Evolutionary conservation across 202 grass and related monocot genomes (phyloP), one percentile per base, ranked within the genome.

Genomic region (Schoenoplectus tabernaemontani): DNA sequence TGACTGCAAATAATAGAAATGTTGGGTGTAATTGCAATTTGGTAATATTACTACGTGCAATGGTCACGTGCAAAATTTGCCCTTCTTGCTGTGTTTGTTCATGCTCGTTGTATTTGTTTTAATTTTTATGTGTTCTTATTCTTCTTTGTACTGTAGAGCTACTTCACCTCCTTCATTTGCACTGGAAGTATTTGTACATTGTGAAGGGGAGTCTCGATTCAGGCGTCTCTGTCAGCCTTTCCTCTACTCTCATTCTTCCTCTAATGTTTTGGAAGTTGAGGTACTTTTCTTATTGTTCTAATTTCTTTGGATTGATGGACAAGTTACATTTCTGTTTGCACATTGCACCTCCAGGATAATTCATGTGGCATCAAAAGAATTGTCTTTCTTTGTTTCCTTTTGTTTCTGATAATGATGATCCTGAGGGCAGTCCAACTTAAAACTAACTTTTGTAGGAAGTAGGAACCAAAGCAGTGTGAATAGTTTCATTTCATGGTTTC

Each of bases 221-320:
- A 92, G 95, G 78, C 91, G 95, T 20, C 95, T 94, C 85, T 98
- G 91, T 66, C 88, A 94, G 59, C 91, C 95, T 81, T 98, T 98
- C 80, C 93, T 98, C 36, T 98, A 94, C 88, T 98, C 91, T 79
- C 95, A 98, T 68, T 98, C 95, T 84, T 92, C 95, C 83, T 94
- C 95, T 28, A 98, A 94, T 82, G 89, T 98, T 72, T 86, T 98
- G 78, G 95, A 98, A 87, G 91, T 98, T 71, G 95, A 98, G 91
- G 91, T 98, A 85, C 51, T 33, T 54, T 50, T 57, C 16, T 33
- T 32, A 66, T 41, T 1, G 2, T 66, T 39, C 64, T 42, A 22
- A 42, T 12, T 42, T 7, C n/a, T 41, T 22, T 67, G 41, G 3
- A 42, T 11, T 67, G 42, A 67, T 17, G 17, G 3, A 41, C 64